Base-by-base conservation (phyloP, 371 early-diverging fungal genomes). In the Zopfochytrium polystomum region DNA sequence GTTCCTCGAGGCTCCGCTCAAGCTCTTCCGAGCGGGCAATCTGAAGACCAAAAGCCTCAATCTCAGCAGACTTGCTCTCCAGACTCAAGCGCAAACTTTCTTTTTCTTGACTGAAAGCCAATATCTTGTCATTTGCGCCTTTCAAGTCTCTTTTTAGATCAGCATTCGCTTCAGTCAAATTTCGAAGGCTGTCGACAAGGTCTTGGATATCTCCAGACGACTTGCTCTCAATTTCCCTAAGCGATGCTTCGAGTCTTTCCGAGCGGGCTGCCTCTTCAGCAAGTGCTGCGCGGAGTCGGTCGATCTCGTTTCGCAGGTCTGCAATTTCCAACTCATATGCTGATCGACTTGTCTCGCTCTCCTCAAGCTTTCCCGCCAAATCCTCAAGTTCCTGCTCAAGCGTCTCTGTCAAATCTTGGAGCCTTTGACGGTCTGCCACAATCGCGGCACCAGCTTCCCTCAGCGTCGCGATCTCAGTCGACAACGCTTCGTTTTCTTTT, bases 111-210 rank as follows among this genome's bases (percentile, higher is more conserved):
- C n/a, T n/a, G n/a, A n/a, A n/a, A n/a, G n/a, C n/a, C n/a, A n/a
- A n/a, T n/a, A n/a, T n/a, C n/a, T n/a, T n/a, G n/a, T n/a, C n/a
- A n/a, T n/a, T n/a, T 42, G 11, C n/a, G 31, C 6, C 32, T 31
- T 27, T 45, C 27, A 3, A 20, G 50, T 56, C 35, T 3, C 53
- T 3, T 52, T 68, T 67, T 35, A 65, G 31, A 6, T 64, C 62
- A 2, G 50, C 1, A 29, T 54, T 52, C 20, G 54, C 58, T 34
- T 74, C 71, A 1, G 71, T 74, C 20, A 74, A 35, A 49, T 74
- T 62, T 5, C 71, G 56, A 4, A 74, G 43, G 3, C 66, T 65
- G 45, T 74, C 74, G 9, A 74, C 68, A 1, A 71, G 60, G 31
- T 65, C 65, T 9, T 52, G 38, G 4, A 55, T 31, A 32, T 72